These are phyloP conservation scores for Ceratorhiza oryzae-sativae DNA, from an alignment of 1,284 basidiomycete genomes.

Conservation along the genomic window DNA sequence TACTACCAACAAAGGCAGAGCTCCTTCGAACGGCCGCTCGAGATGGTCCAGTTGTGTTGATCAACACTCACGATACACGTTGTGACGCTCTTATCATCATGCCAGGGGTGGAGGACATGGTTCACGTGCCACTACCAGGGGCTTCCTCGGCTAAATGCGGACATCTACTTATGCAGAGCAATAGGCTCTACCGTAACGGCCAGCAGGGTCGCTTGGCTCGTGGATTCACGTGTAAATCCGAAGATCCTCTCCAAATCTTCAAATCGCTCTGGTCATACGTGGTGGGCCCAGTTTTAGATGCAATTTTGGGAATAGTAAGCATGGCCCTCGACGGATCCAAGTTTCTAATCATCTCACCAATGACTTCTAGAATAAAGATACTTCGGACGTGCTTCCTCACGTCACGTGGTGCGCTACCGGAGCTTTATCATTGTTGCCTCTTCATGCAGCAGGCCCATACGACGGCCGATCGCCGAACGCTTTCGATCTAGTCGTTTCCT, in stretches of 20 bases:
- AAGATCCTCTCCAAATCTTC: too few species aligned
- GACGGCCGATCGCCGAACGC: background rate
- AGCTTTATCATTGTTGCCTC: background rate
- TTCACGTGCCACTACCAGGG: background rate
- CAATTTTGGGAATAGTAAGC: too few species aligned
- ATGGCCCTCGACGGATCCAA: background rate
- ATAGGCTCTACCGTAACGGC: background rate
- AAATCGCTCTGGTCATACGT: too few species aligned
- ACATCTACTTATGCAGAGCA: background rate
- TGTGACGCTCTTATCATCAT: constrained; percentile 12
- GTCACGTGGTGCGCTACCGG: constrained; percentile 17
- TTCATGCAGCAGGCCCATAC: constrained; percentile 6
- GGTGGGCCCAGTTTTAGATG: too few species aligned
- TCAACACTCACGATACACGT: constrained; percentile 1
- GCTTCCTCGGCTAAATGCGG: background rate
- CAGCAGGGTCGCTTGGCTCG: too few species aligned
- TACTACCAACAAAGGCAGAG: background rate
- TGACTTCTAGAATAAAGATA: background rate
- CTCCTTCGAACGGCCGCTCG: background rate
- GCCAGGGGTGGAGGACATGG: background rate
- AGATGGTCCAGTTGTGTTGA: background rate
- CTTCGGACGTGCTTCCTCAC: background rate
- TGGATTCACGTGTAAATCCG: too few species aligned
- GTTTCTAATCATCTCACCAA: background rate
- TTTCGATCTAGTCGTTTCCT: background rate